These are phyloP conservation scores for Mallotus japonicus DNA, from an alignment of 441 rosid species.

Conservation along the genomic window DNA sequence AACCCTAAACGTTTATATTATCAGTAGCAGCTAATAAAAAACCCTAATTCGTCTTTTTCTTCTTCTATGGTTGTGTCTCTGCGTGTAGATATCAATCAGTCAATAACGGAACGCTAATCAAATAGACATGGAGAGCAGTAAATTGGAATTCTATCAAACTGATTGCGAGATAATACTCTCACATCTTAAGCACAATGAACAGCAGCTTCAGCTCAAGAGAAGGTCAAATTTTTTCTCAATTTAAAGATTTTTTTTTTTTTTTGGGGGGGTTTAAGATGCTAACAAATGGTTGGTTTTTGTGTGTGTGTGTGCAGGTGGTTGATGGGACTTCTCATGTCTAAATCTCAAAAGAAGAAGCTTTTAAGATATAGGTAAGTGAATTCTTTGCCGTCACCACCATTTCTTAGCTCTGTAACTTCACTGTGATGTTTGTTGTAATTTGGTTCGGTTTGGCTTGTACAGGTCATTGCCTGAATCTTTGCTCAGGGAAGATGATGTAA, in stretches of 20 bases:
- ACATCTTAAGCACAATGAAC: constrained; percentile 45
- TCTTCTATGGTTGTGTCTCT: neutral
- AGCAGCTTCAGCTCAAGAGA: constrained; percentile 47
- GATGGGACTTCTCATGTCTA: constrained; percentile 48
- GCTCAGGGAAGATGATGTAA: constrained; percentile 79
- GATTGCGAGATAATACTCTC: constrained; percentile 42
- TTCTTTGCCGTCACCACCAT: constrained; percentile 8
- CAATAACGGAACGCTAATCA: neutral
- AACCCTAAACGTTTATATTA: neutral
- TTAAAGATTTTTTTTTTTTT: too few species aligned
- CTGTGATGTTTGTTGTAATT: constrained; percentile 8
- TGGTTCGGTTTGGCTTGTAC: constrained; percentile 19
- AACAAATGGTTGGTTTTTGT: too few species aligned
- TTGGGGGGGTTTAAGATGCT: too few species aligned
- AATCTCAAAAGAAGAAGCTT: constrained; percentile 38
- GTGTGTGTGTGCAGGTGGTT: constrained; percentile 58
- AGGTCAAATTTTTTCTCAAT: constrained; percentile 31
- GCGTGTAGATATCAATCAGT: neutral
- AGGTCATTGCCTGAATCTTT: constrained; percentile 65
- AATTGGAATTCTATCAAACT: constrained; percentile 19
- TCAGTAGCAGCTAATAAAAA: neutral
- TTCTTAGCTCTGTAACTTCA: neutral
- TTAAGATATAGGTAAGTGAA: constrained; percentile 40
- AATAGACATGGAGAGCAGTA: constrained; percentile 15
- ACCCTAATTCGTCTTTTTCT: neutral